Base-by-base conservation (phyloP, 2,329 filamentous ascomycete genomes). In the Periglandula ipomoeae region DNA sequence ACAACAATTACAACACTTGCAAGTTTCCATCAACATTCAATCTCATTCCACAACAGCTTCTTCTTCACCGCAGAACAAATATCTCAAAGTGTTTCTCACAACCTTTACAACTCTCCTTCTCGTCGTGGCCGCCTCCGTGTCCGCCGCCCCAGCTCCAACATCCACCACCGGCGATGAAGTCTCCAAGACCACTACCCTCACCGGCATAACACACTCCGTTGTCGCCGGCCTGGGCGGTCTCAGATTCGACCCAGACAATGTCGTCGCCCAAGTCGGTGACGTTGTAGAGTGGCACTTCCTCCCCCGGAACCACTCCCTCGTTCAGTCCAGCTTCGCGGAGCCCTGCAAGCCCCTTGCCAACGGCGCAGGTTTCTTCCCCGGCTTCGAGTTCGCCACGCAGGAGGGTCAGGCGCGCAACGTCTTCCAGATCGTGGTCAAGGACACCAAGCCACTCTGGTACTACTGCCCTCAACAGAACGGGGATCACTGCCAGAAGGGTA, bases 241-340 rank as follows among this genome's bases (percentile, higher is more conserved):
- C 27, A 59, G 58, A 44, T 81, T 79, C 61, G 66, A 70, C 44
- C 78, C 78, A 1, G 65, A 72, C 52, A 71, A 69, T 53, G 63
- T 78, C 37, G 68, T 67, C 3, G 77, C 76, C 17, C 60, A 65
- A 10, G 50, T 70, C 7, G 76, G 75, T 50, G 73, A 77, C 51
- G 53, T 73, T 4, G 59, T 81, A 50, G 74, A 79, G 64, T 81
- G 72, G 66, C 71, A 75, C 57, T 80, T 74, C 67, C 71, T 70
- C 53, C 70, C 75, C 8, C 58, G 55, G 50, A 76, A 73, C 63
- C 76, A 79, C 68, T 70, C 69, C 17, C 65, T 79, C 38, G 67
- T 56, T 2, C 63, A 71, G 58, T 69, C 69, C 34, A 64, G 58
- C 58, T 73, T 73, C 52, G 65, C 52, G 46, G 54, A 64, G 40